Evolutionary conservation across 352 stramenopile genomes (phyloP).

Genomic region (Phytophthora brassicae): DNA sequence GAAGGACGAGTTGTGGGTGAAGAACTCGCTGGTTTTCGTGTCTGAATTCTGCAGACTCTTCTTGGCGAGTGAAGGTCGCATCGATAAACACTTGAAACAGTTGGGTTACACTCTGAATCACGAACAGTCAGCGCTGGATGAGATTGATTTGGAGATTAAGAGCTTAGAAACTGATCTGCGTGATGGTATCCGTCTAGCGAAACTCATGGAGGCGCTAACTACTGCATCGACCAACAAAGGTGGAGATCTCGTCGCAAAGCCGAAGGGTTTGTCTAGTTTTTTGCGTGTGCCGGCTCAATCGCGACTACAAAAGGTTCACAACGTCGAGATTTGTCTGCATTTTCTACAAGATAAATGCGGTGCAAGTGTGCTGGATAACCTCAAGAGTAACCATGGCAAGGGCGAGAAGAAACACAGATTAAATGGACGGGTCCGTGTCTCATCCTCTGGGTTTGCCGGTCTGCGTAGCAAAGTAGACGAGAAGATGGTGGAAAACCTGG

Average conservation of each 20-base stretch:
- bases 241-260: slow-evolving; percentile 5
- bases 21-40: slow-evolving; percentile 92
- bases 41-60: slow-evolving; percentile 92
- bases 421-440: slow-evolving; percentile 30
- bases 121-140: slow-evolving; percentile 92
- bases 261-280: slow-evolving; percentile 60
- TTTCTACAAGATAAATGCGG: slow-evolving; percentile 80
- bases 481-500: slow-evolving; percentile 58
- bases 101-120: slow-evolving; percentile 89
- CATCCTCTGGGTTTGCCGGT: slow-evolving; percentile 49
- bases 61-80: slow-evolving; percentile 92
- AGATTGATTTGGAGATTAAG: slow-evolving; percentile 92
- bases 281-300: slow-evolving; percentile 94
- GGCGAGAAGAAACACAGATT: slow-evolving; percentile 13
- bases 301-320: slow-evolving; percentile 96
- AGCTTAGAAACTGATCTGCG: slow-evolving; percentile 95
- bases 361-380: slow-evolving; percentile 49
- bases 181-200: slow-evolving; percentile 94
- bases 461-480: slow-evolving; percentile 56
- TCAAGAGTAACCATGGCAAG: slow-evolving; percentile 35
- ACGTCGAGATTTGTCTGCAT: slow-evolving; percentile 91
- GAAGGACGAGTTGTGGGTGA: slow-evolving; percentile 58
- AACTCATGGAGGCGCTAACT: slow-evolving; percentile 90
- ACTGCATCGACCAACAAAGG: slow-evolving; percentile 4
- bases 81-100: slow-evolving; percentile 92